Conservation (phyloP, 2,329 filamentous ascomycete genomes). For the Pseudogymnoascus sp. region DNA sequence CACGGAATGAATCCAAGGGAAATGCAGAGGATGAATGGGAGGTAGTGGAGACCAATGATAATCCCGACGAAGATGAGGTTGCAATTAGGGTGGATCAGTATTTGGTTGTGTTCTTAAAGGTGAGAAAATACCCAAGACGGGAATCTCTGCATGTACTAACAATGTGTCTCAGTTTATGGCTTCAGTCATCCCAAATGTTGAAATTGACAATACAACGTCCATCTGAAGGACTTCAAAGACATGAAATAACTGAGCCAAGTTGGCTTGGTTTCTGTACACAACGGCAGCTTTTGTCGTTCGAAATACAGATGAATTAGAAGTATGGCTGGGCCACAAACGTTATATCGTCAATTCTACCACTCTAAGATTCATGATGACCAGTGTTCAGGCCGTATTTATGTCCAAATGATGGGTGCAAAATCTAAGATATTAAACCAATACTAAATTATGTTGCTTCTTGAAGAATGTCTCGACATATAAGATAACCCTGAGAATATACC, state of each 20-base stretch:
- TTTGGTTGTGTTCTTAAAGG: constrained; percentile 79
- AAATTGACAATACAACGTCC: neutral
- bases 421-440: neutral
- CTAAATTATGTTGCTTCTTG: neutral
- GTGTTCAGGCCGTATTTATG: neutral
- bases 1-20: constrained; percentile 22
- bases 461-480: neutral
- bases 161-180: neutral
- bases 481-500: neutral
- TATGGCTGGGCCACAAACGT: neutral
- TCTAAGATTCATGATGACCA: neutral
- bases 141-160: neutral
- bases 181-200: neutral
- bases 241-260: neutral
- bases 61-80: constrained; percentile 63
- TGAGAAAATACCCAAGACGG: constrained; percentile 20
- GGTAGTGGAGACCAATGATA: constrained; percentile 51
- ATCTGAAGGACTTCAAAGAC: neutral
- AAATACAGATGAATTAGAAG: neutral
- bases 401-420: neutral
- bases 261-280: neutral
- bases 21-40: constrained; percentile 57
- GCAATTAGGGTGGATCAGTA: constrained; percentile 83
- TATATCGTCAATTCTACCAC: neutral
- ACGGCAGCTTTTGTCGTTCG: neutral